phyloP scores from a whole-genome alignment of 2,329 filamentous ascomycete species.

The Epichloe glyceriae region DNA sequence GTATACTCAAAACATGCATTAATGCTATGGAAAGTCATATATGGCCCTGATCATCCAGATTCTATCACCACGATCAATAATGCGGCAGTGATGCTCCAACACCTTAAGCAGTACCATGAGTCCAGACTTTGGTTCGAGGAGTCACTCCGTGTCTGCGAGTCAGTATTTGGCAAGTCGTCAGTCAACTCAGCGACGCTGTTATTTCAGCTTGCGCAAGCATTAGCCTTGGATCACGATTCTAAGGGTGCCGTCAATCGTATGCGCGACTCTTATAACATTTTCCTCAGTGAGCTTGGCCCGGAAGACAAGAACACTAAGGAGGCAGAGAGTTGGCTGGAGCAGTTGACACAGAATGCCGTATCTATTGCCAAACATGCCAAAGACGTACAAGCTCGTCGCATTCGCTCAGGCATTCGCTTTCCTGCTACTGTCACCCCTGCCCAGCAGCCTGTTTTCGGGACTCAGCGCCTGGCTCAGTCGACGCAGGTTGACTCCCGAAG shows the following conservation, averaged over 20 bases:
- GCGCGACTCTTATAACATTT: constrained; percentile 94
- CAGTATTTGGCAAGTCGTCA: constrained; percentile 76
- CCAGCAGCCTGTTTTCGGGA: constrained; percentile 17
- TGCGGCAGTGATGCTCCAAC: constrained; percentile 94
- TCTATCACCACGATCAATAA: constrained; percentile 99
- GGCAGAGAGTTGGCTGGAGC: constrained; percentile 90
- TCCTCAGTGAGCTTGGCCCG: constrained; percentile 72
- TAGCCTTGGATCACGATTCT: constrained; percentile 90
- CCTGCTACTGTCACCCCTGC: constrained; percentile 25
- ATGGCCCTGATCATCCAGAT: constrained; percentile 85
- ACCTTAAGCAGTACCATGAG: constrained; percentile 86
- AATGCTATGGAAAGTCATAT: constrained; percentile 93
- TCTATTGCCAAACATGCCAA: constrained; percentile 89
- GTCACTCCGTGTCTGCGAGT: constrained; percentile 77
- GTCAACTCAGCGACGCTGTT: constrained; percentile 89
- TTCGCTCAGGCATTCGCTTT: constrained; percentile 58
- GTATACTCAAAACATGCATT: constrained; percentile 85
- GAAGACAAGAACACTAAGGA: constrained; percentile 98
- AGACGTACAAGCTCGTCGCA: constrained; percentile 62
- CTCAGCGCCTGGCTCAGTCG: constrained; percentile 16
- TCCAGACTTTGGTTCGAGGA: constrained; percentile 95
- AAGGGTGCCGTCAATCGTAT: constrained; percentile 86
- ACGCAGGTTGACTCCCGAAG: constrained; percentile 57
- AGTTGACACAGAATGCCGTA: constrained; percentile 90
- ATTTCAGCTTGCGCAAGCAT: constrained; percentile 91